A percentile compares a stretch with the other conserved stretches of the same genome.
These are phyloP conservation scores for Helianthus annuus DNA, from an alignment of 129 eudicot species.

Conservation along the genomic window HanXRQr2.0-SUNRISE NC_035446.2:155807883-155808382, in stretches of 20 bases:
- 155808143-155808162: not conserved
- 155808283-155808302: not conserved
- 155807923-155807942: conserved; percentile 82
- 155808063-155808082: no score
- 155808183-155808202: no score
- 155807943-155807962: conserved; percentile 59
- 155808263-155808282: not conserved
- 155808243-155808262: not conserved
- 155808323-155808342: conserved; percentile 21
- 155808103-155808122: no score
- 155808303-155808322: conserved; percentile 8
- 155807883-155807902: conserved; percentile 89
- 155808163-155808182: no score
- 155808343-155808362: not conserved
- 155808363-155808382: not conserved
- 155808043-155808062: not conserved
- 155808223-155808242: not conserved
- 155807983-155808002: conserved; percentile 10
- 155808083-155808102: no score
- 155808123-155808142: no score
- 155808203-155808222: not conserved
- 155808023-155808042: not conserved
- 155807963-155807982: not conserved
- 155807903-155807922: conserved; percentile 75
- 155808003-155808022: not conserved